A percentile compares a stretch with the other conserved stretches of the same genome.
Evolutionary conservation across 352 stramenopile species (phyloP).

Genomic region (Phytophthora sojae): DNA sequence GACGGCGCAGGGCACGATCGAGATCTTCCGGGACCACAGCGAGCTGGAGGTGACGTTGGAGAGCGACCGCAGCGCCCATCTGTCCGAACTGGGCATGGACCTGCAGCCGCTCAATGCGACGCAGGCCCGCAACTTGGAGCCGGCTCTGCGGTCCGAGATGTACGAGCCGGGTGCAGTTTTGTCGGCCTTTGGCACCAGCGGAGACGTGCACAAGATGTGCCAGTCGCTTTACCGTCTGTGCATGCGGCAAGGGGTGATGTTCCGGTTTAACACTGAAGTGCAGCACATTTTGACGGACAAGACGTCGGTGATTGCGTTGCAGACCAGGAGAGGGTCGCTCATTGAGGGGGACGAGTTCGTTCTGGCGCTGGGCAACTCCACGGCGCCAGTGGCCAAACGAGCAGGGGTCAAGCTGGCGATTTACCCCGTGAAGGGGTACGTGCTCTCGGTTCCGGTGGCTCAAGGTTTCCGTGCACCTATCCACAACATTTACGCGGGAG

Average conservation of each 20-base stretch:
- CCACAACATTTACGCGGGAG: conserved; percentile 87
- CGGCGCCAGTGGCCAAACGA: conserved; percentile 65
- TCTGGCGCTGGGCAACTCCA: conserved; percentile 83
- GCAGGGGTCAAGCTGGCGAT: conserved; percentile 82
- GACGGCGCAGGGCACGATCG: conserved; percentile 84
- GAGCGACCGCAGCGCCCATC: conserved; percentile 73
- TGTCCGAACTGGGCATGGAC: conserved; percentile 82
- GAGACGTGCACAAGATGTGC: conserved; percentile 91
- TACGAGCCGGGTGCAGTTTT: conserved; percentile 75
- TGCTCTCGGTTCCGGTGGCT: conserved; percentile 83
- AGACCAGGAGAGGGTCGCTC: conserved; percentile 79
- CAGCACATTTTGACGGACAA: conserved; percentile 82
- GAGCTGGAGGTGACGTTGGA: conserved; percentile 78
- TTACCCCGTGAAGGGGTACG: conserved; percentile 88
- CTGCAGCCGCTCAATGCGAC: conserved; percentile 65
- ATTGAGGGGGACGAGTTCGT: conserved; percentile 91
- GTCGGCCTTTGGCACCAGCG: conserved; percentile 84
- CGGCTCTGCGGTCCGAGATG: conserved; percentile 62
- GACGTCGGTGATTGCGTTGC: conserved; percentile 78
- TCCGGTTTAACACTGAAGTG: conserved; percentile 88
- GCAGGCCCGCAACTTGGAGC: conserved; percentile 75
- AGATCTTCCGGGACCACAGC: conserved; percentile 67
- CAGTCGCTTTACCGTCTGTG: conserved; percentile 82
- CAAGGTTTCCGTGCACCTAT: conserved; percentile 66
- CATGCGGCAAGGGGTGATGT: conserved; percentile 88